phyloP scores from a whole-genome alignment of 2,329 filamentous ascomycete species.

The Talaromyces sp. region DNA sequence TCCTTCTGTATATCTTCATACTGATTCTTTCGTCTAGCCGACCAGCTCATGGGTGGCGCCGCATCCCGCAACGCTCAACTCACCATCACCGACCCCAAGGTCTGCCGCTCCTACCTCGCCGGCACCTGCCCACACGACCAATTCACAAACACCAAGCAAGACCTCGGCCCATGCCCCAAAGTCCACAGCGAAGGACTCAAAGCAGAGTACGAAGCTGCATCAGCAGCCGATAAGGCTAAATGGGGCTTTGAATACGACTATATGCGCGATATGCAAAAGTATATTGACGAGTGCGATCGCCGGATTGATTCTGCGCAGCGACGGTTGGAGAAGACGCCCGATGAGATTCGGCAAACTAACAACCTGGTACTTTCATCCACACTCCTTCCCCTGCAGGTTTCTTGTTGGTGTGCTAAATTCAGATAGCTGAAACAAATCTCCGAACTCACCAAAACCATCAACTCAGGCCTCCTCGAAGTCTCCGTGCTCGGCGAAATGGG shows the following conservation, averaged over 20 bases:
- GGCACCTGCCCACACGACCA: conserved; percentile 97
- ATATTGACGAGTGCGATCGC: conserved; percentile 94
- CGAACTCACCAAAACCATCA: conserved; percentile 73
- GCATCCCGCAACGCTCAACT: conserved; percentile 74
- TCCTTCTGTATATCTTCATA: not conserved
- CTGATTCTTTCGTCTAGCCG: conserved; percentile 30
- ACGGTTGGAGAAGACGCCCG: conserved; percentile 90
- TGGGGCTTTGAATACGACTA: conserved; percentile 97
- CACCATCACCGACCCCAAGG: conserved; percentile 84
- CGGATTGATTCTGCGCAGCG: conserved; percentile 88
- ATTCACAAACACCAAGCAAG: conserved; percentile 99
- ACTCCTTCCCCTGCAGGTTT: no score
- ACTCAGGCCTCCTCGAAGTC: conserved; percentile 78
- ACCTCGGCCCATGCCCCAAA: conserved; percentile 83
- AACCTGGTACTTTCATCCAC: conserved; percentile 66
- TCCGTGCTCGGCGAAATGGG: conserved; percentile 78
- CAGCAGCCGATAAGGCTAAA: conserved; percentile 66
- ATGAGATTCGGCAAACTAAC: conserved; percentile 95
- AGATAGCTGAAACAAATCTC: conserved; percentile 71
- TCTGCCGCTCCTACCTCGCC: conserved; percentile 89
- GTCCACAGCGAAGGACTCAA: conserved; percentile 86
- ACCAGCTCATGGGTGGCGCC: conserved; percentile 74
- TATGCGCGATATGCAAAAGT: conserved; percentile 89
- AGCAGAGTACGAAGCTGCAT: conserved; percentile 75
- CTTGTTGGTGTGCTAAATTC: not conserved